Percentiles rank a stretch among this genome's conserved stretches.
phyloP scores from a whole-genome alignment of 352 stramenopile genomes.

The Phytophthora pisi region DNA sequence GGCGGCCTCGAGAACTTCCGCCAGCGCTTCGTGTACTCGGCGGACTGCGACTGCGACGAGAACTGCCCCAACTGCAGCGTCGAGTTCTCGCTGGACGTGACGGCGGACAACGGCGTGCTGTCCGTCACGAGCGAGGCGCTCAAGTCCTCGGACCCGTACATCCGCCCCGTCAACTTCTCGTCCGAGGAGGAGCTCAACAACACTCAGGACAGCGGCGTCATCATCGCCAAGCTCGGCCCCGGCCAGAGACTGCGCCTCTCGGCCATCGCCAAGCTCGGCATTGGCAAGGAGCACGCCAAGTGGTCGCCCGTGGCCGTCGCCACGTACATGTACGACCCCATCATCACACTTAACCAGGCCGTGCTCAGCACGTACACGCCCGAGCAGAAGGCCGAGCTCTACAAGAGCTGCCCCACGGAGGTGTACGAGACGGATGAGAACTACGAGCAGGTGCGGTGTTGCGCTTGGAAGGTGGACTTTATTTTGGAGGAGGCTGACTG shows the following conservation, averaged over 20 bases:
- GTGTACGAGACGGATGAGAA: conserved; percentile 95
- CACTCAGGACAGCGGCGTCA: conserved; percentile 95
- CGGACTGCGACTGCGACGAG: conserved; percentile 94
- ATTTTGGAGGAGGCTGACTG: conserved; percentile 4
- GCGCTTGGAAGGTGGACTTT: background rate
- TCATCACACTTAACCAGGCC: conserved; percentile 91
- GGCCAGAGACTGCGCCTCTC: conserved; percentile 95
- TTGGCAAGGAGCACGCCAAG: conserved; percentile 98
- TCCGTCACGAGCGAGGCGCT: conserved; percentile 81
- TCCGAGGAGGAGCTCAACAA: conserved; percentile 92
- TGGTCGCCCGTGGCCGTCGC: conserved; percentile 96
- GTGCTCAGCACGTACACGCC: conserved; percentile 93
- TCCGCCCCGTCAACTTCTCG: conserved; percentile 85
- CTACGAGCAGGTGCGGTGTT: conserved; percentile 64
- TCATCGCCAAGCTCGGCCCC: conserved; percentile 96
- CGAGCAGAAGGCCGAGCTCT: conserved; percentile 95
- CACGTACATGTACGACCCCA: conserved; percentile 93
- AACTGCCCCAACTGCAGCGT: conserved; percentile 97
- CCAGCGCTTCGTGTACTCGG: conserved; percentile 90
- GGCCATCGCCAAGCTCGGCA: conserved; percentile 94
- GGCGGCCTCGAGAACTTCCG: conserved; percentile 88
- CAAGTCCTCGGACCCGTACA: conserved; percentile 87
- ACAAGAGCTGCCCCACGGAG: conserved; percentile 94
- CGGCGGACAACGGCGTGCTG: conserved; percentile 69
- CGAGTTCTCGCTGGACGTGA: conserved; percentile 96